Percentiles rank a stretch among this genome's conserved stretches.
phyloP scores from a whole-genome alignment of 2,329 filamentous ascomycete genomes.

The Sporothrix variecibatus region DNA sequence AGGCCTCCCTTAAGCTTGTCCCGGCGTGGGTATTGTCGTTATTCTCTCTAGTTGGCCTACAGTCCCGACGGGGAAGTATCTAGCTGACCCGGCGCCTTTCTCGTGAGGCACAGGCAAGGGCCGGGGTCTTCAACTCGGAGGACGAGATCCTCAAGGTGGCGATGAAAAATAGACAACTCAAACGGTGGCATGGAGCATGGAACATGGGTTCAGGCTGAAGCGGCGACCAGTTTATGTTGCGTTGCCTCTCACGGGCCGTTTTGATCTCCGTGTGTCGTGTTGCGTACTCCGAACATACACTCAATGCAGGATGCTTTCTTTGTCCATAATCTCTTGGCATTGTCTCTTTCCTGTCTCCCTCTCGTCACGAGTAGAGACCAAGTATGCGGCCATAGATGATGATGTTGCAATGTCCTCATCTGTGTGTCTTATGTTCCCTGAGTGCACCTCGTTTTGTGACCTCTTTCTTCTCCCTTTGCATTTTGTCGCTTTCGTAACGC shows the following conservation, averaged over 20 bases:
- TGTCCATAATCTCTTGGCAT: not conserved
- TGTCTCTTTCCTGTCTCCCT: not conserved
- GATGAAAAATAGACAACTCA: not conserved
- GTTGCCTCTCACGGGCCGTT: not conserved
- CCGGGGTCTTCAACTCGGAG: not conserved
- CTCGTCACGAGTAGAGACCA: constrained; percentile 6
- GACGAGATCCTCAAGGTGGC: not conserved
- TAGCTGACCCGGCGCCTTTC: not conserved
- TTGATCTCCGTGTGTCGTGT: not conserved
- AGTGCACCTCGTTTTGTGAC: not conserved
- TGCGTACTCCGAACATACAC: not conserved
- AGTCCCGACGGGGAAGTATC: not conserved
- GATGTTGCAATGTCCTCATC: not conserved
- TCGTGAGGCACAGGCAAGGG: not conserved
- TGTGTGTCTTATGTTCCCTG: not conserved
- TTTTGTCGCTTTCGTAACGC: not conserved
- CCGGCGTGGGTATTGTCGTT: no score
- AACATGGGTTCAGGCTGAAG: not conserved
- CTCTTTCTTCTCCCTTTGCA: not conserved
- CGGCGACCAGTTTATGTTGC: not conserved
- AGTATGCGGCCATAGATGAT: constrained; percentile 10
- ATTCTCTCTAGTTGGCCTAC: not conserved
- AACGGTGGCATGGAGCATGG: not conserved
- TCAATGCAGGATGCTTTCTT: not conserved
- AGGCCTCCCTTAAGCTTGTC: not conserved